Conservation (phyloP, 352 stramenopile species). For the Pythium vanterpoolii region DNA sequence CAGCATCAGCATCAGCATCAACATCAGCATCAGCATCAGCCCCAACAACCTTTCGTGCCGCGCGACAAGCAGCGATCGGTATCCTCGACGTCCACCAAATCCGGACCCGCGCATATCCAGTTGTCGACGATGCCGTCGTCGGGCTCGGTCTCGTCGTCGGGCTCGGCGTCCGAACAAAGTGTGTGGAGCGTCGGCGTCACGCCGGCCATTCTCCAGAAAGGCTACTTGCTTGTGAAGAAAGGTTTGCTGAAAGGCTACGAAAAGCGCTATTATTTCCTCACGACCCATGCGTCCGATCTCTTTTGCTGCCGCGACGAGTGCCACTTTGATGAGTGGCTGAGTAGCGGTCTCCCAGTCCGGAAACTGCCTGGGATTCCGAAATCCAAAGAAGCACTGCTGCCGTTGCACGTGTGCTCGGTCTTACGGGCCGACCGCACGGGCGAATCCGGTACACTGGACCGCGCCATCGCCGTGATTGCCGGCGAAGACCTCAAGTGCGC, state of each 20-base stretch:
- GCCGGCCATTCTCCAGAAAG: constrained; percentile 26
- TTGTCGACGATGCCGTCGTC: not conserved
- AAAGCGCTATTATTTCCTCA: constrained; percentile 69
- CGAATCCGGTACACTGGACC: constrained; percentile 28
- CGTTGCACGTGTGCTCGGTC: constrained; percentile 38
- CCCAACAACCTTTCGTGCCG: too few relatives aligned
- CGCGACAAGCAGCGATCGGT: too few relatives aligned
- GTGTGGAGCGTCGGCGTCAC: not conserved
- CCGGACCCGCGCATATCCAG: too few relatives aligned
- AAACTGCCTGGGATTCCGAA: constrained; percentile 22
- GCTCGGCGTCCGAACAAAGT: not conserved
- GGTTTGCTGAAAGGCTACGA: constrained; percentile 58
- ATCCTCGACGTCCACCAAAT: too few relatives aligned
- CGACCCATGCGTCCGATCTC: constrained; percentile 32
- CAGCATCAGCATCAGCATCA: too few relatives aligned
- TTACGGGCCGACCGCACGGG: constrained; percentile 40
- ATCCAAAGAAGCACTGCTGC: constrained; percentile 29
- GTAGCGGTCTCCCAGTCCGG: constrained; percentile 40
- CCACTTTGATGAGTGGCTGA: constrained; percentile 57
- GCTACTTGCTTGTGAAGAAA: constrained; percentile 44
- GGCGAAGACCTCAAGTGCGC: constrained; percentile 40
- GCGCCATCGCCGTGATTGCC: constrained; percentile 43
- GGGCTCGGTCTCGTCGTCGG: not conserved
- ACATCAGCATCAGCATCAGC: too few relatives aligned
- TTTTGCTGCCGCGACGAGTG: constrained; percentile 66